phyloP scores from a whole-genome alignment of 495 filamentous ascomycete genomes.

The Cercophora samala region DNA sequence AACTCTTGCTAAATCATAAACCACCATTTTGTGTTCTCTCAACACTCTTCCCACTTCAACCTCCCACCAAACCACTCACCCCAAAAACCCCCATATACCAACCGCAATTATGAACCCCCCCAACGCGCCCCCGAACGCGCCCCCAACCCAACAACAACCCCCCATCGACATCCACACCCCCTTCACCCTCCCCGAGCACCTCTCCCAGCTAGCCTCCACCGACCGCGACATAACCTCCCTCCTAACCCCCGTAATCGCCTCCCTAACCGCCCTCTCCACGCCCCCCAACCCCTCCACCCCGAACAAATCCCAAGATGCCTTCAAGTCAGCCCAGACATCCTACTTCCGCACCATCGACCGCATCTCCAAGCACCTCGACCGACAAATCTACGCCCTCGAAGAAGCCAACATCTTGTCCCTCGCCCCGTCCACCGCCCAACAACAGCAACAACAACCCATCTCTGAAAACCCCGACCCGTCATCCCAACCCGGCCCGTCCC shows the following conservation, averaged over 20 bases:
- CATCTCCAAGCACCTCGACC: constrained; percentile 65
- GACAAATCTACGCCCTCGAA: constrained; percentile 77
- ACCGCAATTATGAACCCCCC: background rate
- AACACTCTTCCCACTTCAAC: background rate
- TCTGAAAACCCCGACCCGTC: background rate
- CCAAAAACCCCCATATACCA: background rate
- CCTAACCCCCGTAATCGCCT: constrained; percentile 63
- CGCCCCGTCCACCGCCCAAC: background rate
- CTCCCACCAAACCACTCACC: background rate
- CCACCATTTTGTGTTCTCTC: background rate
- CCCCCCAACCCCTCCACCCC: constrained; percentile 20
- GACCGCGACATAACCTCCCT: constrained; percentile 60
- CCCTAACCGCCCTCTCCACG: constrained; percentile 66
- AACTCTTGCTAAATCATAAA: background rate
- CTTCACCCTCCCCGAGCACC: constrained; percentile 66
- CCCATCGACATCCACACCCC: constrained; percentile 33
- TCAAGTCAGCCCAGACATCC: constrained; percentile 59
- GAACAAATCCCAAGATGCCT: constrained; percentile 27
- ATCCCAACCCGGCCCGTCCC: background rate
- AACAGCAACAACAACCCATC: background rate
- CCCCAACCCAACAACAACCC: constrained; percentile 7
- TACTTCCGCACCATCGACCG: constrained; percentile 66
- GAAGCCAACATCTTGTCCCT: constrained; percentile 70
- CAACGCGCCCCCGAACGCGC: constrained; percentile 16
- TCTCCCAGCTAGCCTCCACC: constrained; percentile 72